A percentile compares a stretch with the other conserved stretches of the same genome.
Evolutionary conservation across 805 yeast genomes (phyloP).

Genomic region (Komagataella pastoris): DNA sequence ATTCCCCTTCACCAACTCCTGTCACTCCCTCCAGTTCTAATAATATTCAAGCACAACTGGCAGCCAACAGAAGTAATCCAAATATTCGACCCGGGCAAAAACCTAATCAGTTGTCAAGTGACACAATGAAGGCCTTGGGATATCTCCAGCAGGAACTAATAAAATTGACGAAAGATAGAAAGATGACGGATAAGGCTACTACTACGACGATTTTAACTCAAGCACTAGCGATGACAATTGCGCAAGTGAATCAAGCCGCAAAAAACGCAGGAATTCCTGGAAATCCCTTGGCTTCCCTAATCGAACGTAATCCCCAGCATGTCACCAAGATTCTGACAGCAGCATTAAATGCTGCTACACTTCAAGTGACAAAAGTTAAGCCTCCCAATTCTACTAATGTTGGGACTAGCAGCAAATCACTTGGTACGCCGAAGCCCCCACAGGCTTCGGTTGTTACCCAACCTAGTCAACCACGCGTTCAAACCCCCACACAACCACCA

Average conservation of each 20-base stretch:
- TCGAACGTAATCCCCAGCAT: slow-evolving; percentile 72
- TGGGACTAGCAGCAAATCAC: slow-evolving; percentile 3
- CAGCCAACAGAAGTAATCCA: slow-evolving; percentile 26
- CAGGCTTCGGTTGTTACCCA: background rate
- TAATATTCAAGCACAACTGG: slow-evolving; percentile 29
- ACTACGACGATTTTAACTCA: slow-evolving; percentile 79
- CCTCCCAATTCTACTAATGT: slow-evolving; percentile 12
- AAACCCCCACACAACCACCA: background rate
- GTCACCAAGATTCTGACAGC: slow-evolving; percentile 67
- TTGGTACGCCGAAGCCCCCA: slow-evolving; percentile 2
- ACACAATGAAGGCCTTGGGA: slow-evolving; percentile 62
- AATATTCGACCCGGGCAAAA: slow-evolving; percentile 10
- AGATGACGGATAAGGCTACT: slow-evolving; percentile 64
- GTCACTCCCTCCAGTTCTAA: slow-evolving; percentile 1
- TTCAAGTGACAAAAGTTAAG: slow-evolving; percentile 42
- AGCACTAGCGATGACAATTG: slow-evolving; percentile 87
- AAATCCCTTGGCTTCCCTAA: slow-evolving; percentile 63
- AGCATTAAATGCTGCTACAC: slow-evolving; percentile 69
- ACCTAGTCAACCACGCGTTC: background rate
- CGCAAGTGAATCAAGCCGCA: slow-evolving; percentile 80
- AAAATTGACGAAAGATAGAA: slow-evolving; percentile 64
- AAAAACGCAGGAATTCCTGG: slow-evolving; percentile 73
- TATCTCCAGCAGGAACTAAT: slow-evolving; percentile 81
- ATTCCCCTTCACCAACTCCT: slow-evolving; percentile 1
- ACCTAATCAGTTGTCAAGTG: slow-evolving; percentile 26